These are phyloP conservation scores for Rhizophagus clarus DNA, from an alignment of 192 early-diverging fungal genomes.

Conservation along the genomic window DNA sequence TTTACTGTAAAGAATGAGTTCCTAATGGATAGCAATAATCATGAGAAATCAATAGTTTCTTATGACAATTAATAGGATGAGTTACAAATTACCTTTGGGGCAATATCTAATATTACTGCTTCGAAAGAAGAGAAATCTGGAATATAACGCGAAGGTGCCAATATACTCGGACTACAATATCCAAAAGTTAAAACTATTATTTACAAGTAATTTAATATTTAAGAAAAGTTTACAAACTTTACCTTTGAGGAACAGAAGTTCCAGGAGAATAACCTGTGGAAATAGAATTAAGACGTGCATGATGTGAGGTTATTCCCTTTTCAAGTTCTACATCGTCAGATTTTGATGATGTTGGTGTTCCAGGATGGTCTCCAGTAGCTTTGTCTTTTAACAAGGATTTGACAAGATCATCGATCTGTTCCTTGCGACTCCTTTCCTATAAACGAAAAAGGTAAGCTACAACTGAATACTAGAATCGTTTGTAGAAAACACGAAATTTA, in stretches of 20 bases:
- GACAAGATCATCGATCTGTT: slow-evolving; percentile 88
- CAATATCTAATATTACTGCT: slow-evolving; percentile 82
- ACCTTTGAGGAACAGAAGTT: slow-evolving; percentile 23
- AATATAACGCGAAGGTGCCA: slow-evolving; percentile 37
- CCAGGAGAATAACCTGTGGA: neutral
- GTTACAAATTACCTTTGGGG: slow-evolving; percentile 66
- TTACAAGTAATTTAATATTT: neutral
- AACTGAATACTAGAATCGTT: no score
- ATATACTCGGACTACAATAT: slow-evolving; percentile 30
- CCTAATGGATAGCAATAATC: slow-evolving; percentile 41
- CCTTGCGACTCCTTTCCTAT: slow-evolving; percentile 36
- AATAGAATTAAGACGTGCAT: slow-evolving; percentile 29
- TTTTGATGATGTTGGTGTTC: slow-evolving; percentile 43
- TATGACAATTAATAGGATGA: neutral
- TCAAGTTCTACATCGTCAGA: slow-evolving; percentile 52
- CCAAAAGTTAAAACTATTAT: slow-evolving; percentile 1
- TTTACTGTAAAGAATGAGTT: slow-evolving; percentile 87
- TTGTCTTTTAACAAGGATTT: slow-evolving; percentile 62
- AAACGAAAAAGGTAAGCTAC: neutral
- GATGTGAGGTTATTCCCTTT: slow-evolving; percentile 35
- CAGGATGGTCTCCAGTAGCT: slow-evolving; percentile 57
- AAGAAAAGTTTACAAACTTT: neutral
- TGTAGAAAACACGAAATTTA: neutral
- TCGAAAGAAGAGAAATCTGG: slow-evolving; percentile 74
- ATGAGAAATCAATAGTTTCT: neutral